These are phyloP conservation scores for Brachypodium distachyon DNA, from an alignment of 202 grass and related monocot genomes.

Conservation along the genomic window DNA sequence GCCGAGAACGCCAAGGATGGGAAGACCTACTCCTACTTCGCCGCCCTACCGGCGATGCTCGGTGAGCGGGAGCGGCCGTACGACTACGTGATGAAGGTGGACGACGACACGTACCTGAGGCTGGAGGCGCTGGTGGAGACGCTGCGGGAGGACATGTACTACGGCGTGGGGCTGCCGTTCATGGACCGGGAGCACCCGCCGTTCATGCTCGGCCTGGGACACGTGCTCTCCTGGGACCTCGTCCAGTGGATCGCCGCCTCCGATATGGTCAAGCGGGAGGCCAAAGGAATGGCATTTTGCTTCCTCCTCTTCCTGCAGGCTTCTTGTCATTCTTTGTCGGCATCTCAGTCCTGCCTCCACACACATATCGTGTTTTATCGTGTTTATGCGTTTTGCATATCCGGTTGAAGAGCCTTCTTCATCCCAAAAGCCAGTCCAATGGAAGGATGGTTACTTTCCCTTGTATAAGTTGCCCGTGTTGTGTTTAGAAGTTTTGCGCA, in stretches of 20 bases:
- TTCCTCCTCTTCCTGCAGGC: no score
- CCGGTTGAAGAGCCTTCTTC: no score
- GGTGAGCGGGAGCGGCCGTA: conserved; percentile 10
- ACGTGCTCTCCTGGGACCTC: conserved; percentile 72
- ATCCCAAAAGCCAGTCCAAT: no score
- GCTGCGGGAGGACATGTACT: conserved; percentile 52
- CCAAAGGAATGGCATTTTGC: conserved; percentile 5
- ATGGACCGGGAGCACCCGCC: conserved; percentile 12
- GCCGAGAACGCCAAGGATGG: conserved; percentile 33
- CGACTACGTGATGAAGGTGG: conserved; percentile 70
- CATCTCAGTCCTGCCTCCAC: no score
- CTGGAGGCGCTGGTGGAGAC: conserved; percentile 43
- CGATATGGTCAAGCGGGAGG: conserved; percentile 34
- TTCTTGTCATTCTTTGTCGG: no score
- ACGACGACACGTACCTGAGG: conserved; percentile 62
- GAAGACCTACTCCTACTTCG: conserved; percentile 62
- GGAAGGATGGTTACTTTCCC: no score
- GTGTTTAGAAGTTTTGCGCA: no score
- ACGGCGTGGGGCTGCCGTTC: conserved; percentile 51
- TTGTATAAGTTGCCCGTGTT: no score
- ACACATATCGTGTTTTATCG: no score
- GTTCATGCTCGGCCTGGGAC: conserved; percentile 84
- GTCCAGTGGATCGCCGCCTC: conserved; percentile 70
- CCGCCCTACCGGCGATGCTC: conserved; percentile 37
- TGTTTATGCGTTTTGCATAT: no score